phyloP scores from a whole-genome alignment of 2,329 filamentous ascomycete genomes.

The Colletotrichum lindemuthianum region DNA sequence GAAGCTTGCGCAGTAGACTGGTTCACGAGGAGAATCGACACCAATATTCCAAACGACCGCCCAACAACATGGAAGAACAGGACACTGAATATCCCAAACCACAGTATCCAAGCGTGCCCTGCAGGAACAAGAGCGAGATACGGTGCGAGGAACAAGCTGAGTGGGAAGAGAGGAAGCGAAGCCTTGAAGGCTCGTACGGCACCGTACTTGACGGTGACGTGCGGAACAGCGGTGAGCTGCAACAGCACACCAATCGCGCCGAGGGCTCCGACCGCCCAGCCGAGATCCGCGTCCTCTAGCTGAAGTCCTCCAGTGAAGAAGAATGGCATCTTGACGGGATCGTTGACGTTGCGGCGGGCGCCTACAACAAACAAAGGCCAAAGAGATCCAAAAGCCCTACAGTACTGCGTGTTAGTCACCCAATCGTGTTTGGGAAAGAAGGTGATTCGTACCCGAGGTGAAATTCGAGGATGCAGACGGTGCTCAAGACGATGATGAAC shows the following conservation, averaged over 20 bases:
- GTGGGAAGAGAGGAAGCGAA: slow-evolving; percentile 1
- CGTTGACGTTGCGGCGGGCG: slow-evolving; percentile 1
- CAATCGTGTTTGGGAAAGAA: too few relatives aligned
- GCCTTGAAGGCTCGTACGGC: slow-evolving; percentile 1
- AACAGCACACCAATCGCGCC: slow-evolving; percentile 1
- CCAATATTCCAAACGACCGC: neutral
- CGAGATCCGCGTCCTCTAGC: neutral
- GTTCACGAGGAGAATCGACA: neutral
- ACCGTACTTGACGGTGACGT: neutral
- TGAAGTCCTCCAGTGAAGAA: slow-evolving; percentile 1
- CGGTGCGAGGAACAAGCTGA: neutral
- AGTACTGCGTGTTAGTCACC: too few relatives aligned
- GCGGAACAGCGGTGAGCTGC: neutral
- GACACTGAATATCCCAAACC: neutral
- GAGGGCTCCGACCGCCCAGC: neutral
- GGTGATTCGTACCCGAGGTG: neutral
- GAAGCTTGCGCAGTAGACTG: neutral
- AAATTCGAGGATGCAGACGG: neutral
- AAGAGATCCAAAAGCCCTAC: slow-evolving; percentile 1
- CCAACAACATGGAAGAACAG: neutral
- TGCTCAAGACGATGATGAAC: neutral
- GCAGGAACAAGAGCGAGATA: neutral
- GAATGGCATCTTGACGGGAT: neutral
- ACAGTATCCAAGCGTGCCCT: neutral
- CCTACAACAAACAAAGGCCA: slow-evolving; percentile 10